phyloP scores from a whole-genome alignment of 192 early-diverging fungal species.

The Umbelopsis sp. region DNA sequence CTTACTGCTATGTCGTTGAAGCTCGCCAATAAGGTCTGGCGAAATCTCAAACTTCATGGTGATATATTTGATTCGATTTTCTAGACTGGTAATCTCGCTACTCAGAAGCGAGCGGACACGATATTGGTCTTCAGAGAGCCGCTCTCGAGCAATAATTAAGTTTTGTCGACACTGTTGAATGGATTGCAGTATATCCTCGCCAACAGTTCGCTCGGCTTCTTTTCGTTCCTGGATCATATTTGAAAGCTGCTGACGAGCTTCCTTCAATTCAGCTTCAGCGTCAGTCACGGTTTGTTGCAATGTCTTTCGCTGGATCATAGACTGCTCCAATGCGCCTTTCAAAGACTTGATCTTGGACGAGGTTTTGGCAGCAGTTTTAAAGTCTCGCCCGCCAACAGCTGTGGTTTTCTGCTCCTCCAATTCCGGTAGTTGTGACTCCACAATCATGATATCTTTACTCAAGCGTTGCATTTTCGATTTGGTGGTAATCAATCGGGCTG shows the following conservation, averaged over 20 bases:
- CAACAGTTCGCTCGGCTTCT: not conserved
- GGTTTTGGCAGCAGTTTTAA: conserved; percentile 10
- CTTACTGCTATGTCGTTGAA: conserved; percentile 12
- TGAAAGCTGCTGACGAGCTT: not conserved
- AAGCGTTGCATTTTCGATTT: conserved; percentile 15
- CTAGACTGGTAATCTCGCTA: conserved; percentile 11
- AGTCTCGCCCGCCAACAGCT: not conserved
- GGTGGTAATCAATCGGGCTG: not conserved
- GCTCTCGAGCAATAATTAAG: conserved; percentile 1
- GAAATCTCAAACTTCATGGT: conserved; percentile 16
- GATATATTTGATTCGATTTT: conserved; percentile 16
- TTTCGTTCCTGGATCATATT: not conserved
- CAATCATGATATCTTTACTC: conserved; percentile 19
- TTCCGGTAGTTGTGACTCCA: not conserved
- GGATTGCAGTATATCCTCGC: conserved; percentile 12
- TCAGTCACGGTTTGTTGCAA: not conserved
- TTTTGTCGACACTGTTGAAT: conserved; percentile 15
- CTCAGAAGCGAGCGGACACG: not conserved
- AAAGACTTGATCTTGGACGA: conserved; percentile 18
- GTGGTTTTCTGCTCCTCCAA: conserved; percentile 8
- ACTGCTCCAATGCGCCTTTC: conserved; percentile 9
- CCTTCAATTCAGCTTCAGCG: not conserved
- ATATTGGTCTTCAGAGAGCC: not conserved
- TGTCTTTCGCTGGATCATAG: not conserved
- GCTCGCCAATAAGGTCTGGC: conserved; percentile 11